Conservation (phyloP, 225 moss, liverwort and hornwort genomes). For the Pseudoscleropodium purum region DNA sequence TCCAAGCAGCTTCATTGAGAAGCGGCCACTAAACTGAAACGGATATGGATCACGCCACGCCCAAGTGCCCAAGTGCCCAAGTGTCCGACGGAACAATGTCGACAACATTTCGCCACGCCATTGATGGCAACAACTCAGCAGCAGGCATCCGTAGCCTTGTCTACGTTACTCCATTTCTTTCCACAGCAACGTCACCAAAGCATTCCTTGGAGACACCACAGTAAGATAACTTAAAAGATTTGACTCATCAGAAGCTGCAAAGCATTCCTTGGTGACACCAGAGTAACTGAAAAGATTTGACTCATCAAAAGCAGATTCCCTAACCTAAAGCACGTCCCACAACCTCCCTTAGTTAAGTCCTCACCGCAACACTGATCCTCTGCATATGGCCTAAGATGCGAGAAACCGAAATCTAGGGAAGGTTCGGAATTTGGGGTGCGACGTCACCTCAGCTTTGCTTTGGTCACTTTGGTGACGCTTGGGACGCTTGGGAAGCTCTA, state of each 20-base stretch:
- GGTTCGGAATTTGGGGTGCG: too few relatives aligned
- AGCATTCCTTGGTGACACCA: neutral
- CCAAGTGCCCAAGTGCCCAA: too few relatives aligned
- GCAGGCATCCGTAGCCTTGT: neutral
- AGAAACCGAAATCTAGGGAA: neutral
- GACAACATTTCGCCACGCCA: neutral
- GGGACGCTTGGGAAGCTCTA: too few relatives aligned
- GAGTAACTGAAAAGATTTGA: neutral
- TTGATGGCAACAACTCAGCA: neutral
- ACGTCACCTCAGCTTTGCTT: neutral
- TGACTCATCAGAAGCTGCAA: neutral
- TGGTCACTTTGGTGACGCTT: neutral
- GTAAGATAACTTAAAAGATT: neutral
- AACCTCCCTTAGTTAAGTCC: neutral
- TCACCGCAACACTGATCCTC: neutral
- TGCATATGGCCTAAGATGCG: fast-evolving
- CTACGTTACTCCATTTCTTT: neutral
- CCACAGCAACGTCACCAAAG: neutral
- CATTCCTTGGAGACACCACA: neutral
- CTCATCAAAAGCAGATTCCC: too few relatives aligned
- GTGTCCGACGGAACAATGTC: neutral
- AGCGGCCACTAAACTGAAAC: neutral
- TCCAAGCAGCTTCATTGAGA: neutral
- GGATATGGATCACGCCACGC: neutral
- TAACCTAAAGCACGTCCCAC: neutral